Evolutionary conservation across 768 basidiomycete genomes (phyloP).

Genomic region (Lyophyllum atratum): DNA sequence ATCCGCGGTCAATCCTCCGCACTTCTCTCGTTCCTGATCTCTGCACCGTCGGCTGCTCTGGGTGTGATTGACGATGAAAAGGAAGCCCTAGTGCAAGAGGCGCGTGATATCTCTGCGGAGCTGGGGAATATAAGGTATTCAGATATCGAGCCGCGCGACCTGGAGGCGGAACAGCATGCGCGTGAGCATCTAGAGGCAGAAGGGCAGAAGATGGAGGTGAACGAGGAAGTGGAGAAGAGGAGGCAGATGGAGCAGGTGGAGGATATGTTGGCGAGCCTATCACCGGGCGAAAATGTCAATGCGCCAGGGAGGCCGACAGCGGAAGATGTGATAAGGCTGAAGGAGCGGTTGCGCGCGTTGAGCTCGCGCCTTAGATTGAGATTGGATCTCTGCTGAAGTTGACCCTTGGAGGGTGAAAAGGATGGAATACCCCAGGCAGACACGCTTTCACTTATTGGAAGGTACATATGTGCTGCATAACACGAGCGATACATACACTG

Average conservation of each 20-base stretch:
- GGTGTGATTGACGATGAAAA: constrained; percentile 2
- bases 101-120: constrained; percentile 52
- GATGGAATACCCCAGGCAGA: background rate
- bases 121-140: constrained; percentile 65
- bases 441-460: background rate
- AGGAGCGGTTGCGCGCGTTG: constrained; percentile 34
- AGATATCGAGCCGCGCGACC: constrained; percentile 74
- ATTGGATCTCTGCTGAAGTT: constrained; percentile 21
- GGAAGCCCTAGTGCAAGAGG: constrained; percentile 39
- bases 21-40: constrained; percentile 56
- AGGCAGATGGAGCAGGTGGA: constrained; percentile 55
- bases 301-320: constrained; percentile 31
- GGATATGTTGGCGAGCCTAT: constrained; percentile 52
- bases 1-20: constrained; percentile 75
- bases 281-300: constrained; percentile 25
- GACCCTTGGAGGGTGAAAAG: background rate
- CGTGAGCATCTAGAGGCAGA: constrained; percentile 59
- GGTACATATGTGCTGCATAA: background rate
- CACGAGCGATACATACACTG: no score
- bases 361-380: constrained; percentile 31
- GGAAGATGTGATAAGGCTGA: constrained; percentile 43
- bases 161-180: constrained; percentile 79
- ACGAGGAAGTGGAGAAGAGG: constrained; percentile 47
- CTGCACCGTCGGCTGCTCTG: constrained; percentile 11
- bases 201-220: constrained; percentile 33